Percentiles rank a stretch among this genome's conserved stretches.
Evolutionary conservation across 2,329 filamentous ascomycete species (phyloP).

Genomic region (Curvularia verruculosa): DNA sequence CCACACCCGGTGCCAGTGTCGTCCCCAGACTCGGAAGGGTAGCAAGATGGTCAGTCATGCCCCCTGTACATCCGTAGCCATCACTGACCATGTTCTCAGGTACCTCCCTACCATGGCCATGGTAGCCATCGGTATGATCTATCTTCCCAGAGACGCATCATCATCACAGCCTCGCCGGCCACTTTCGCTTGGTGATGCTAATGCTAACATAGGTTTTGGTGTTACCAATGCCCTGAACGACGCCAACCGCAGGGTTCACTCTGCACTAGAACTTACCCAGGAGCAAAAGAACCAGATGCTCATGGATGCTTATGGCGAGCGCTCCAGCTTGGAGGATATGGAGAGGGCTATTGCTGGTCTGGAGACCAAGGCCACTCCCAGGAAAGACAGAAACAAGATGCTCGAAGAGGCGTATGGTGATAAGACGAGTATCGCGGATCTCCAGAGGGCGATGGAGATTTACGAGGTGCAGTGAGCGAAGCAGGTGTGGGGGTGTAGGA

Average conservation of each 20-base stretch:
- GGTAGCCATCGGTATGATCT: slow-evolving; percentile 41
- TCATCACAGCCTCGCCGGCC: slow-evolving; percentile 28
- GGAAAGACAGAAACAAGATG: slow-evolving; percentile 46
- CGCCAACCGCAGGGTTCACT: slow-evolving; percentile 38
- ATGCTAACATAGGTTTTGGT: slow-evolving; percentile 43
- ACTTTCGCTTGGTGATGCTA: slow-evolving; percentile 39
- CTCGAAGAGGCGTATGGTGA: slow-evolving; percentile 57
- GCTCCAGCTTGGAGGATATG: slow-evolving; percentile 44
- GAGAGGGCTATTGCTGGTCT: slow-evolving; percentile 39
- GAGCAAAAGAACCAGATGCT: slow-evolving; percentile 41
- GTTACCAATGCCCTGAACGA: slow-evolving; percentile 40
- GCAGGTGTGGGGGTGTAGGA: neutral
- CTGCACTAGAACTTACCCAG: slow-evolving; percentile 31
- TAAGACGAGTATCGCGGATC: slow-evolving; percentile 51
- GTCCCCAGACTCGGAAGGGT: slow-evolving; percentile 43
- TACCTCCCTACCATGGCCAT: slow-evolving; percentile 46
- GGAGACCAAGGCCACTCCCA: slow-evolving; percentile 33
- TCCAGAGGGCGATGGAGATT: slow-evolving; percentile 53
- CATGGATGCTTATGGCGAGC: slow-evolving; percentile 41
- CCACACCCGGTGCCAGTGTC: slow-evolving; percentile 24
- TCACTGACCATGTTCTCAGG: slow-evolving; percentile 21
- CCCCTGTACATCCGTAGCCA: neutral
- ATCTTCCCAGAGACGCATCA: slow-evolving; percentile 29
- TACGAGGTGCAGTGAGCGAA: slow-evolving; percentile 51
- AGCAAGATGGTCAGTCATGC: slow-evolving; percentile 38